These are phyloP conservation scores for Physcomitrium patens DNA, from an alignment of 225 moss, liverwort and hornwort species.

Conservation along the genomic window DNA sequence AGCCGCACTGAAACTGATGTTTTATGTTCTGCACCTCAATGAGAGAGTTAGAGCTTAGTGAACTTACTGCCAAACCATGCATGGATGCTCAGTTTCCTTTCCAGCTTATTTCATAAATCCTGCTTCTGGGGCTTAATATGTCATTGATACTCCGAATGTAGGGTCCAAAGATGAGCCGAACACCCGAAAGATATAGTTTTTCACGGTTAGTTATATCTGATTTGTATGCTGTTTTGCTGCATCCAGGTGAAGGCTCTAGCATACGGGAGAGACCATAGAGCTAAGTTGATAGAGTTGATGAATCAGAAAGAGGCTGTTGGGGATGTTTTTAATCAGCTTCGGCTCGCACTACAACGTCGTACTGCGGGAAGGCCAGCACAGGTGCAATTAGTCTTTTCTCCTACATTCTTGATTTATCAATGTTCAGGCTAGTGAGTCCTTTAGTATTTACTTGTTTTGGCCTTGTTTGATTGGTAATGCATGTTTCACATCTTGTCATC, in stretches of 20 bases:
- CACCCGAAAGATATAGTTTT: constrained; percentile 4
- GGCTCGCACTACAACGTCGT: constrained; percentile 81
- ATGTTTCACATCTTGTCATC: no score
- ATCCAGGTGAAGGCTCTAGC: constrained; percentile 78
- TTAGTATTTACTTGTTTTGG: background rate
- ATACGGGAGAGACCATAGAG: constrained; percentile 69
- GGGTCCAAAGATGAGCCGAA: constrained; percentile 2
- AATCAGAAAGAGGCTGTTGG: constrained; percentile 85
- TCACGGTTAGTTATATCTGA: constrained; percentile 5
- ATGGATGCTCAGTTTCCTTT: no score
- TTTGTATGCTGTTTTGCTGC: constrained; percentile 19
- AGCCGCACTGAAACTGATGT: constrained; percentile 17
- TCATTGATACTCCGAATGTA: constrained; percentile 5
- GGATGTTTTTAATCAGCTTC: constrained; percentile 83
- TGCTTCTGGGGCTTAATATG: background rate
- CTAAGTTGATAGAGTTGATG: constrained; percentile 82
- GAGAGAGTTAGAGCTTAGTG: constrained; percentile 19
- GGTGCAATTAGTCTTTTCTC: constrained; percentile 38
- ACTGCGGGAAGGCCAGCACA: constrained; percentile 67
- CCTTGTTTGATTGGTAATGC: constrained; percentile 9
- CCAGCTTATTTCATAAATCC: background rate
- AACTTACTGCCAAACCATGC: background rate
- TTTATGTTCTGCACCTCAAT: constrained; percentile 14
- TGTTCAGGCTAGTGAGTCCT: constrained; percentile 1
- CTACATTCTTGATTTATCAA: constrained; percentile 3